Conservation (phyloP, 176 grass and related monocot species). For the Puya raimondii region DNA sequence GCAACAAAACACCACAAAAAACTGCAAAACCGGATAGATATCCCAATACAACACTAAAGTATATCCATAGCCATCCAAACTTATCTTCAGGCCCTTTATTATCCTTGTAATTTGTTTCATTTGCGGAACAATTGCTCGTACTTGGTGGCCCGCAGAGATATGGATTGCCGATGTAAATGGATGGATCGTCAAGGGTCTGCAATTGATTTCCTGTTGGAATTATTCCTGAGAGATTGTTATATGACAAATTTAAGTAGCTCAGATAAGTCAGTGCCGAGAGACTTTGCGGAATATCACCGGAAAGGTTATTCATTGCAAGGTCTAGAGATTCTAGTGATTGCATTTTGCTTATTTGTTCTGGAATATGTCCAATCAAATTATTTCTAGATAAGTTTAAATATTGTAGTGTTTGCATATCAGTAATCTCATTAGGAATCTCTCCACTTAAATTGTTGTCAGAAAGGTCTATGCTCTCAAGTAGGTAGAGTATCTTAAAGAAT, state of each 20-base stretch:
- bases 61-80: not conserved
- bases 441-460: slow-evolving; percentile 8
- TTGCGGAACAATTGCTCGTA: slow-evolving; percentile 11
- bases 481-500: not conserved
- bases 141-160: slow-evolving; percentile 38
- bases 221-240: not conserved
- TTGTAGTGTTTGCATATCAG: not conserved
- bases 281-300: slow-evolving; percentile 16
- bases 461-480: slow-evolving; percentile 1
- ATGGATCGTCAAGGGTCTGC: slow-evolving; percentile 22
- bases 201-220: slow-evolving; percentile 42
- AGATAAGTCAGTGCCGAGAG: slow-evolving; percentile 10
- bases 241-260: not conserved
- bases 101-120: not conserved
- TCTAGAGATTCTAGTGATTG: slow-evolving; percentile 17
- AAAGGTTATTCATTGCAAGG: slow-evolving; percentile 17
- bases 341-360: not conserved
- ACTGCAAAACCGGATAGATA: no score
- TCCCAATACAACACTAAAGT: not conserved
- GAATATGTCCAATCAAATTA: slow-evolving; percentile 11
- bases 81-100: no score
- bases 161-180: slow-evolving; percentile 28
- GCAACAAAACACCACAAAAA: no score
- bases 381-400: slow-evolving; percentile 10
- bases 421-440: slow-evolving; percentile 10